Conservation (phyloP, 2,329 filamentous ascomycete species). For the Penicillium sp. region DNA sequence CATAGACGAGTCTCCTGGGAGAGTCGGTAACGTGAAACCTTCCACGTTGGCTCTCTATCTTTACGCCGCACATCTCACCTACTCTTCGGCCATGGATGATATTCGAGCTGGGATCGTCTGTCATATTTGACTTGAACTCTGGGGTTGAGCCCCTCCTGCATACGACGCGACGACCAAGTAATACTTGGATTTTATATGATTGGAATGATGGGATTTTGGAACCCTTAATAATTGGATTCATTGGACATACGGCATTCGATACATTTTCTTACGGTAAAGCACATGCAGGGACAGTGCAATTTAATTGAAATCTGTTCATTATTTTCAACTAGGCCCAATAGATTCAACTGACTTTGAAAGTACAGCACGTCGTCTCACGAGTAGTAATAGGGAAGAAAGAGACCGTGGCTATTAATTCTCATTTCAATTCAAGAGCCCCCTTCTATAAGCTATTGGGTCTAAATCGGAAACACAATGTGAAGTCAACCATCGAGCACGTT, state of each 20-base stretch:
- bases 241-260: constrained; percentile 4
- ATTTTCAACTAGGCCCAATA: background rate
- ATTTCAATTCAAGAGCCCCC: too few species aligned
- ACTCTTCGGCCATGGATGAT: constrained; percentile 1
- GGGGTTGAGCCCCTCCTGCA: constrained; percentile 6
- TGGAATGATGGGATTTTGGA: constrained; percentile 12
- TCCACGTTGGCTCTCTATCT: background rate
- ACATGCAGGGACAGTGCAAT: background rate
- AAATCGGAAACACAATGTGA: too few species aligned
- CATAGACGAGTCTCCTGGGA: constrained; percentile 29
- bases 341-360: too few species aligned
- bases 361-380: too few species aligned
- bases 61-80: background rate
- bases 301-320: background rate
- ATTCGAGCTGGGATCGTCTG: constrained; percentile 16
- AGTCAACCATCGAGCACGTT: too few species aligned
- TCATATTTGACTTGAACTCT: background rate
- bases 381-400: too few species aligned
- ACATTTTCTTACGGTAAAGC: background rate
- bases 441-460: too few species aligned
- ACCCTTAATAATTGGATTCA: constrained; percentile 14
- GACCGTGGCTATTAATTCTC: too few species aligned
- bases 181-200: background rate
- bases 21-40: constrained; percentile 18
- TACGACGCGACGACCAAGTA: constrained; percentile 15